Percentiles rank a stretch among this genome's conserved stretches.
Conservation (phyloP, 306 rosid genomes). For the Vigna angularis region DNA sequence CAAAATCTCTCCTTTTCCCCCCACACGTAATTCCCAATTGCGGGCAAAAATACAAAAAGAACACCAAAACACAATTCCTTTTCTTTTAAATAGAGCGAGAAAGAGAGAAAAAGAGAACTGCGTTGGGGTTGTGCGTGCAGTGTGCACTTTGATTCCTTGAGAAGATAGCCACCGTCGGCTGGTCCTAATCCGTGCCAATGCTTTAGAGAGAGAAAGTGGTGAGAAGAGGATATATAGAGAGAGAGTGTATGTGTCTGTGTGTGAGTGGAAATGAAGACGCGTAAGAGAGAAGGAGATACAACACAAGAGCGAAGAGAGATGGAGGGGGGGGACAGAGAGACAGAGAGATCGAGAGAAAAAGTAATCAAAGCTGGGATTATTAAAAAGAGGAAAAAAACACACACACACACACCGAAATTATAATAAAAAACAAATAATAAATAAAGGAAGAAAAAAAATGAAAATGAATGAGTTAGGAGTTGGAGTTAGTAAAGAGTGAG, state of each 20-base stretch:
- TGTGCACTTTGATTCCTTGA: conserved; percentile 47
- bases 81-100: background rate
- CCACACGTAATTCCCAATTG: conserved; percentile 19
- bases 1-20: conserved; percentile 21
- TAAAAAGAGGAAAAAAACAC: conserved; percentile 19
- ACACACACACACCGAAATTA: background rate
- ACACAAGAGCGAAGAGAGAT: conserved; percentile 38
- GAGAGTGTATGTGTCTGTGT: conserved; percentile 18
- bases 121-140: conserved; percentile 13
- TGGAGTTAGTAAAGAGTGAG: conserved; percentile 43
- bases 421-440: background rate
- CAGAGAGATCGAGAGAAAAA: conserved; percentile 48
- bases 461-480: background rate
- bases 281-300: conserved; percentile 67
- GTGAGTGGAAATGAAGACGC: conserved; percentile 65
- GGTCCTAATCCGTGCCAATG: conserved; percentile 56
- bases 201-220: conserved; percentile 40
- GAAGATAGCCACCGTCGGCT: conserved; percentile 59
- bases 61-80: background rate
- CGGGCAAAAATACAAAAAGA: background rate
- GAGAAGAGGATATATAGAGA: conserved; percentile 1
- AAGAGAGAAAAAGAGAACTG: background rate
- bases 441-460: too few relatives aligned
- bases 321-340: conserved; percentile 28
- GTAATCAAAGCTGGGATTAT: conserved; percentile 39